Percentiles rank a stretch among this genome's conserved stretches.
phyloP scores from a whole-genome alignment of 306 rosid genomes.

The Carpinus viminea region DNA sequence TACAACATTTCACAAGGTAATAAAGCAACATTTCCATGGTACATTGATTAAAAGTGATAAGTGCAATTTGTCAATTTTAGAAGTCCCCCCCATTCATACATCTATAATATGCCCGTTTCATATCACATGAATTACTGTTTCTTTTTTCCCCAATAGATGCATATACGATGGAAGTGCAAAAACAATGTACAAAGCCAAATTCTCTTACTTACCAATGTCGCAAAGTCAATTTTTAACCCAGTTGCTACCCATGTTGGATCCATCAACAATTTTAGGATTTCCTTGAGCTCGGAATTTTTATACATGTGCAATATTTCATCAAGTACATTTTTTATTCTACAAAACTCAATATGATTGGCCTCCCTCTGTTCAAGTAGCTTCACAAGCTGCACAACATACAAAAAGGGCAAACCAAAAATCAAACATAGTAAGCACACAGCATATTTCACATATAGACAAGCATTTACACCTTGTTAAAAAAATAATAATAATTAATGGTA shows the following conservation, averaged over 20 bases:
- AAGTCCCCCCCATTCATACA: background rate
- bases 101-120: background rate
- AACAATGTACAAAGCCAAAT: constrained; percentile 5
- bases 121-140: constrained; percentile 7
- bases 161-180: background rate
- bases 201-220: constrained; percentile 64
- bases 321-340: constrained; percentile 84
- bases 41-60: background rate
- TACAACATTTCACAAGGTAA: background rate
- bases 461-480: background rate
- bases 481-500: background rate
- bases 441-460: background rate
- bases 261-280: constrained; percentile 73
- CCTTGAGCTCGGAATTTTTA: constrained; percentile 57
- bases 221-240: constrained; percentile 80
- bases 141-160: background rate
- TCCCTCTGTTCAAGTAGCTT: constrained; percentile 93
- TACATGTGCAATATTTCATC: constrained; percentile 83
- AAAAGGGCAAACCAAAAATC: constrained; percentile 28
- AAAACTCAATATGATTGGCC: constrained; percentile 91
- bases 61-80: constrained; percentile 7
- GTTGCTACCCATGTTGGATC: constrained; percentile 90
- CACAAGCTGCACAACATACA: constrained; percentile 70
- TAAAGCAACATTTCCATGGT: background rate
- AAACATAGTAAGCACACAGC: background rate